These are phyloP conservation scores for Pichia sp. DNA, from an alignment of 1,139 yeast species.

Conservation along the genomic window DNA sequence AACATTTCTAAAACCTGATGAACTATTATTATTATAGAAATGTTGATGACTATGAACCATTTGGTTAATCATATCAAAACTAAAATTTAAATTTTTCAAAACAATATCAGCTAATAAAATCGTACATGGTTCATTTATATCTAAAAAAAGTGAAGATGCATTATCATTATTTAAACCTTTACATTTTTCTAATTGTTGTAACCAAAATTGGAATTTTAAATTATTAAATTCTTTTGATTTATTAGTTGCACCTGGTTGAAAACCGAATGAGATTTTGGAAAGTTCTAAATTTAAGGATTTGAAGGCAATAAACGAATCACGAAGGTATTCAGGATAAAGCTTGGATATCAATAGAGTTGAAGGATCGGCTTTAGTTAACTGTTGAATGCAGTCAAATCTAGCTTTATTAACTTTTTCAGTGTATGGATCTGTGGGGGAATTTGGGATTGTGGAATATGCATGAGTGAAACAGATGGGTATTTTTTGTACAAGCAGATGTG, in stretches of 20 bases:
- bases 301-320: slow-evolving; percentile 62
- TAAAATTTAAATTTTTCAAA: slow-evolving; percentile 45
- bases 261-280: slow-evolving; percentile 46
- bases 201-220: slow-evolving; percentile 58
- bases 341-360: slow-evolving; percentile 63
- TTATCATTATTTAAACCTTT: slow-evolving; percentile 32
- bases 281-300: slow-evolving; percentile 66
- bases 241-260: slow-evolving; percentile 17
- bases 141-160: slow-evolving; percentile 32
- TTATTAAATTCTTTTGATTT: slow-evolving; percentile 37
- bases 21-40: slow-evolving; percentile 40
- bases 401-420: slow-evolving; percentile 32
- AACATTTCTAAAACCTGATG: slow-evolving; percentile 42
- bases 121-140: slow-evolving; percentile 52
- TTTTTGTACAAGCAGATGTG: too few species aligned
- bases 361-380: slow-evolving; percentile 44
- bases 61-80: slow-evolving; percentile 50
- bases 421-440: slow-evolving; percentile 16
- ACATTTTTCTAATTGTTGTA: slow-evolving; percentile 42
- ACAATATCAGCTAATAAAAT: slow-evolving; percentile 48
- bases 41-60: slow-evolving; percentile 56
- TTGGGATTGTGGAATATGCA: slow-evolving; percentile 2
- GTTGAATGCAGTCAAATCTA: slow-evolving; percentile 38
- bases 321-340: slow-evolving; percentile 61
- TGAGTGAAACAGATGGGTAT: too few species aligned